Evolutionary conservation across 2,329 filamentous ascomycete species (phyloP).

Genomic region (Colletotrichum aenigma): DNA sequence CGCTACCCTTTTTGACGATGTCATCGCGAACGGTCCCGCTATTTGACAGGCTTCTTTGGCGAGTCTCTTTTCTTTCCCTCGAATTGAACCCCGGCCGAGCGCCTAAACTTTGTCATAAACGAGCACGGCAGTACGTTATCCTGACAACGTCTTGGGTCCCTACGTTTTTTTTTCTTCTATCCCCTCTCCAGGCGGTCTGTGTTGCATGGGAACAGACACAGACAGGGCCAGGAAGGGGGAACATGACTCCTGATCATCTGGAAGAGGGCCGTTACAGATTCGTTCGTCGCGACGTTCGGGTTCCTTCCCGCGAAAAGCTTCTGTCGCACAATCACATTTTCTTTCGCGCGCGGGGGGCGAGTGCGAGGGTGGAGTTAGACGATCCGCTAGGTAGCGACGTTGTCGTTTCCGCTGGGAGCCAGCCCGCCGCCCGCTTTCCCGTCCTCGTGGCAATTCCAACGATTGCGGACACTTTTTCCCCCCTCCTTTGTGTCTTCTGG

Average conservation of each 20-base stretch:
- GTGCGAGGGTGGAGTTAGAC: neutral
- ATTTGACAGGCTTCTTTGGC: neutral
- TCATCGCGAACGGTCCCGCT: constrained; percentile 10
- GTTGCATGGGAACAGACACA: neutral
- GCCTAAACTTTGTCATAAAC: neutral
- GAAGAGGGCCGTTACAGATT: neutral
- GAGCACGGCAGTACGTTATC: neutral
- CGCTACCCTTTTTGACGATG: constrained; percentile 17
- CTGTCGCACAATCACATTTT: neutral
- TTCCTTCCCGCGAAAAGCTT: neutral
- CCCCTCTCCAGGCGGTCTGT: neutral
- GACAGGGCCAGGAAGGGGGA: neutral
- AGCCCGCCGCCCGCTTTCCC: neutral
- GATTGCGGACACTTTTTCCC: neutral
- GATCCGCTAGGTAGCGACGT: neutral
- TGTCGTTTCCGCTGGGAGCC: neutral
- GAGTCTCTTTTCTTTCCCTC: neutral
- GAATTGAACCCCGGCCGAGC: neutral
- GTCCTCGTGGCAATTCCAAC: constrained; percentile 8
- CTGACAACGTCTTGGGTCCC: neutral
- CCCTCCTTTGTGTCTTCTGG: neutral
- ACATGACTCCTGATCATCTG: neutral
- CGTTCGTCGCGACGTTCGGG: neutral
- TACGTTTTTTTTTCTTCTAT: neutral
- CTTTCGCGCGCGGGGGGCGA: neutral